Evolutionary conservation across 768 basidiomycete genomes (phyloP).

Genomic region (Auricularia sp.): DNA sequence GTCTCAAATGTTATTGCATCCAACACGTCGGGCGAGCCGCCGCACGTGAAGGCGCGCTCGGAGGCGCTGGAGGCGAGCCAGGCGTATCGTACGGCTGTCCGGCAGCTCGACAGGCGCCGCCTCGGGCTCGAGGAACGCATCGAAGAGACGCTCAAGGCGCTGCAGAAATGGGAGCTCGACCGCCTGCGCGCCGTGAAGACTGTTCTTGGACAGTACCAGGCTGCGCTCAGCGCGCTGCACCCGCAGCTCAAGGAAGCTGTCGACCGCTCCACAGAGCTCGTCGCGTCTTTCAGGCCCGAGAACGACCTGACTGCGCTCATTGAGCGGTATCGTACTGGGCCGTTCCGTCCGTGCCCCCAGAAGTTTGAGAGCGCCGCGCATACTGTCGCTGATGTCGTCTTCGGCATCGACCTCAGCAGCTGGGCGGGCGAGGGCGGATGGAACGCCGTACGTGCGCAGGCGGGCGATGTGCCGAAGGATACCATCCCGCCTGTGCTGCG

Average conservation of each 20-base stretch:
- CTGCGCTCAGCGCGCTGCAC: constrained; percentile 62
- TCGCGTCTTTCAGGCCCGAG: constrained; percentile 82
- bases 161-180: constrained; percentile 82
- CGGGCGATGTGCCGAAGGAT: constrained; percentile 43
- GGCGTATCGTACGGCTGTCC: constrained; percentile 67
- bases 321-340: constrained; percentile 86
- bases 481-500: constrained; percentile 63
- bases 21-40: constrained; percentile 45
- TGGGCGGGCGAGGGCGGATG: constrained; percentile 80
- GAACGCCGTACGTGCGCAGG: constrained; percentile 38
- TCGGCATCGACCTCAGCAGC: constrained; percentile 82
- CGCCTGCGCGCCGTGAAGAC: constrained; percentile 77
- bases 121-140: constrained; percentile 76
- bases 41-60: constrained; percentile 55
- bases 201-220: constrained; percentile 80
- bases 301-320: constrained; percentile 78
- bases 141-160: constrained; percentile 67
- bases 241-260: constrained; percentile 52
- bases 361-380: constrained; percentile 80
- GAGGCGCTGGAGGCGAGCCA: constrained; percentile 79
- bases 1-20: constrained; percentile 59
- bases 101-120: constrained; percentile 75
- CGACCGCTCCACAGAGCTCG: constrained; percentile 62
- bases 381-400: constrained; percentile 75
- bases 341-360: constrained; percentile 79